These are phyloP conservation scores for Pascua sp. DNA, from an alignment of 1,284 basidiomycete species.

Conservation along the genomic window DNA sequence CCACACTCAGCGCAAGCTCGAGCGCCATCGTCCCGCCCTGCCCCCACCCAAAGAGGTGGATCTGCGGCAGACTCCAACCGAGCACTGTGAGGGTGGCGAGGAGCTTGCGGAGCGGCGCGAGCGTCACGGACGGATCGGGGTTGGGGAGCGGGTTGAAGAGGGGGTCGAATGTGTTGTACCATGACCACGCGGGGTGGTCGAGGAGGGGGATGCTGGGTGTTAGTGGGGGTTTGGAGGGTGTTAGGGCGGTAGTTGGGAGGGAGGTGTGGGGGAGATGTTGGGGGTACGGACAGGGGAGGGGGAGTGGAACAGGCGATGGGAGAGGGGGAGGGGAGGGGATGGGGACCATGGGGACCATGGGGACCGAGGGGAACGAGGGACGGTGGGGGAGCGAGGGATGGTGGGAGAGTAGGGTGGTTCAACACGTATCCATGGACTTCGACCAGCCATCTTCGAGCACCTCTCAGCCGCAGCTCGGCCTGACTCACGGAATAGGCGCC, in stretches of 20 bases:
- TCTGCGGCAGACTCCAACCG: conserved; percentile 61
- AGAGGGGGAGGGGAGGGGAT: conserved; percentile 2
- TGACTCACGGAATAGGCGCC: conserved; percentile 65
- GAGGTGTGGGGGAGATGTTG: conserved; percentile 15
- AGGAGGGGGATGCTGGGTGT: conserved; percentile 68
- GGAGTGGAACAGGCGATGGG: not conserved
- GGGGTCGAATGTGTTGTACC: conserved; percentile 79
- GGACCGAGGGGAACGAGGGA: not conserved
- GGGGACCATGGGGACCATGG: no score
- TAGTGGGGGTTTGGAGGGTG: not conserved
- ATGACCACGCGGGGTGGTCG: conserved; percentile 71
- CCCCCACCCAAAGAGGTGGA: conserved; percentile 85
- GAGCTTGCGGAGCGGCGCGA: conserved; percentile 54
- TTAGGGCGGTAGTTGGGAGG: no score
- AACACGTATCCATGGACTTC: not conserved
- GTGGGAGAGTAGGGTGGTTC: not conserved
- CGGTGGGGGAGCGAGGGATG: not conserved
- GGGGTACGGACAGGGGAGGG: not conserved
- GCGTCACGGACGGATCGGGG: conserved; percentile 62
- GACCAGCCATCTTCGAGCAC: not conserved
- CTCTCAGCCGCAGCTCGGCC: not conserved
- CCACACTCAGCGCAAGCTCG: conserved; percentile 58
- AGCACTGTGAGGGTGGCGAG: conserved; percentile 57
- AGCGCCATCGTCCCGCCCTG: conserved; percentile 79
- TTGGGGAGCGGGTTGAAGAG: conserved; percentile 72